Base-by-base conservation (phyloP, 768 basidiomycete genomes). In the Leucogyrophana mollusca region DNA sequence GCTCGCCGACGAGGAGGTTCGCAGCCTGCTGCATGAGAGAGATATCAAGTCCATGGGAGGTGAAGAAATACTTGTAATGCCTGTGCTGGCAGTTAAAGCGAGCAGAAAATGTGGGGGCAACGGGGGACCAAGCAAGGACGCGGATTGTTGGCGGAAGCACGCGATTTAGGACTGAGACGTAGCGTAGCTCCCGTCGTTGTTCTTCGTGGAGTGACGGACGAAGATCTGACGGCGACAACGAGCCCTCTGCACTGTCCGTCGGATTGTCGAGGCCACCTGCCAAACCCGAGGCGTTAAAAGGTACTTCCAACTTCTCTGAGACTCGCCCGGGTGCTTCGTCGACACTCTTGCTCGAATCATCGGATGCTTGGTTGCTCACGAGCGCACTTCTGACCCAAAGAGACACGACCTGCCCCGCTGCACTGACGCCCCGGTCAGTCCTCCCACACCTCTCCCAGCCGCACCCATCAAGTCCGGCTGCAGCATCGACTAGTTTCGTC, bases 61-160 rank as follows among this genome's bases (percentile, higher is more conserved):
- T 78, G 73, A 99, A 98, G 66, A 97, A 95, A 69, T 98, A 99
- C 61, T 95, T 97, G 82, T 99, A 98, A 63, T 99, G 95, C 30
- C 96, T 76, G 57, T 80, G 83, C 43, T 68, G 73, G 70, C 95
- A 97, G 10, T 83, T 85, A 68, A 87, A 94, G 4, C 96, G 85
- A 7, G 94, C 87, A 17, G 94, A 93, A 66, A 98, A 98, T 25
- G 63, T 61, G 7, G 77, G 64, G 3, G 79, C 64, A 22, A 98
- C 85, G 16, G 94, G 92, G 8, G 95, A 92, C 94, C 95, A 99
- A 7, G 93, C 94, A 41, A 93, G 75, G 32, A 97, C 71, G 20
- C 94, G 87, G 57, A 98, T 92, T 0, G 93, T 90, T 0, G 83
- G 78, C 1, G 95, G 96, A 6, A 99, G 82, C 37, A 94, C 71